A percentile compares a stretch with the other conserved stretches of the same genome.
Evolutionary conservation across 2,329 filamentous ascomycete genomes (phyloP).

Genomic region (Corynespora cassiicola): DNA sequence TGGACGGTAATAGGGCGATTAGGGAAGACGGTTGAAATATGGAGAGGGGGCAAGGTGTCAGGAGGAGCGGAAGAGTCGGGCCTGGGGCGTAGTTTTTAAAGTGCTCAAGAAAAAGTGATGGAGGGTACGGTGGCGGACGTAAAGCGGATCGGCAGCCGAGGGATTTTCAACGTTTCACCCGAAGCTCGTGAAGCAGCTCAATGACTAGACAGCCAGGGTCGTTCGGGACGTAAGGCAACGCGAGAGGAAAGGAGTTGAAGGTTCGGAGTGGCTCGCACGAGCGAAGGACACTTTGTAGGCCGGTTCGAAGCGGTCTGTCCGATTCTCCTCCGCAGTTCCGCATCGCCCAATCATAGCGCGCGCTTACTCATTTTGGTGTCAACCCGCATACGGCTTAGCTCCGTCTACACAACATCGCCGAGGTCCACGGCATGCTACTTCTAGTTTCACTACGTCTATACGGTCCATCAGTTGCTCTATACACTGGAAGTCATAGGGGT

Average conservation of each 20-base stretch:
- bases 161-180: conserved; percentile 7
- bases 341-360: conserved; percentile 1
- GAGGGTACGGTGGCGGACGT: conserved; percentile 4
- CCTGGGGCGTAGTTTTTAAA: conserved; percentile 5
- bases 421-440: too few species aligned
- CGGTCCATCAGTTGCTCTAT: too few species aligned
- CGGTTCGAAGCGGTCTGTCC: conserved; percentile 5
- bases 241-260: background rate
- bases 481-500: too few species aligned
- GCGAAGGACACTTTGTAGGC: background rate
- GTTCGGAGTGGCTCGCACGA: background rate
- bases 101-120: conserved; percentile 1
- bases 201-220: too few species aligned
- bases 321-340: conserved; percentile 6
- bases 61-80: conserved; percentile 2
- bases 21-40: background rate
- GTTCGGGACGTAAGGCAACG: too few species aligned
- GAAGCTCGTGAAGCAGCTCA: background rate
- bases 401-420: background rate
- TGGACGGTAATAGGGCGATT: background rate
- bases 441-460: too few species aligned
- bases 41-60: background rate
- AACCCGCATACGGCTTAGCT: background rate
- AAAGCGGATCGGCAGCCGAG: conserved; percentile 8
- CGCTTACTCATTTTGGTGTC: conserved; percentile 4